These are phyloP conservation scores for Psidium friedrichsthalianum DNA, from an alignment of 345 rosid species.

Conservation along the genomic window DNA sequence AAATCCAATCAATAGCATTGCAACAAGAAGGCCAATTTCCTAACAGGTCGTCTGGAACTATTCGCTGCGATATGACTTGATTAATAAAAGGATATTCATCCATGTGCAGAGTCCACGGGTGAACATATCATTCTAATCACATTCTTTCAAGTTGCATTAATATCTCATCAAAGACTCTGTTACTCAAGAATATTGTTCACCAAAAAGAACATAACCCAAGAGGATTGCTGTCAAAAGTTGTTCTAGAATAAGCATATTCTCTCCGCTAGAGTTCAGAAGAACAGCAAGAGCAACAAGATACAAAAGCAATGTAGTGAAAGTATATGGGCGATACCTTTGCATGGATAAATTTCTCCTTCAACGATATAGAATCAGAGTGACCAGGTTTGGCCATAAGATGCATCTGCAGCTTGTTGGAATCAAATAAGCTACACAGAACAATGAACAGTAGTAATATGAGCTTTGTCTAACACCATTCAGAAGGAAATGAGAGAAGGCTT, in stretches of 20 bases:
- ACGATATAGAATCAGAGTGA: slow-evolving; percentile 64
- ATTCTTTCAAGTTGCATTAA: neutral
- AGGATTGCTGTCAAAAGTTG: neutral
- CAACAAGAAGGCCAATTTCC: neutral
- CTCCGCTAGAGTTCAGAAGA: neutral
- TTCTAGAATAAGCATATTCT: neutral
- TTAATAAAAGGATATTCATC: neutral
- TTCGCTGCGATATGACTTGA: neutral
- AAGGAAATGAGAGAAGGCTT: neutral
- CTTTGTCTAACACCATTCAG: neutral
- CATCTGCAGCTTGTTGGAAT: slow-evolving; percentile 50
- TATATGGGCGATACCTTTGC: slow-evolving; percentile 50
- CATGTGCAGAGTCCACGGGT: neutral
- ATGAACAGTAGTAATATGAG: neutral
- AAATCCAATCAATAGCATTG: neutral
- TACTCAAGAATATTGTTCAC: neutral
- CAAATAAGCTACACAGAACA: slow-evolving; percentile 29
- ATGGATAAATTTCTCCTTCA: slow-evolving; percentile 96
- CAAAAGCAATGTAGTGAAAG: slow-evolving; percentile 4
- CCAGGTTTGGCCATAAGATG: slow-evolving; percentile 53
- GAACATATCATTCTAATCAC: neutral
- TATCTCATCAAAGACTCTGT: neutral
- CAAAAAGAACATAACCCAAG: neutral
- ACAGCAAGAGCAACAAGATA: neutral
- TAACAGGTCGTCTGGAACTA: neutral